Evolutionary conservation across 1,284 basidiomycete genomes (phyloP).

Genomic region (Pseudozyma sp.): DNA sequence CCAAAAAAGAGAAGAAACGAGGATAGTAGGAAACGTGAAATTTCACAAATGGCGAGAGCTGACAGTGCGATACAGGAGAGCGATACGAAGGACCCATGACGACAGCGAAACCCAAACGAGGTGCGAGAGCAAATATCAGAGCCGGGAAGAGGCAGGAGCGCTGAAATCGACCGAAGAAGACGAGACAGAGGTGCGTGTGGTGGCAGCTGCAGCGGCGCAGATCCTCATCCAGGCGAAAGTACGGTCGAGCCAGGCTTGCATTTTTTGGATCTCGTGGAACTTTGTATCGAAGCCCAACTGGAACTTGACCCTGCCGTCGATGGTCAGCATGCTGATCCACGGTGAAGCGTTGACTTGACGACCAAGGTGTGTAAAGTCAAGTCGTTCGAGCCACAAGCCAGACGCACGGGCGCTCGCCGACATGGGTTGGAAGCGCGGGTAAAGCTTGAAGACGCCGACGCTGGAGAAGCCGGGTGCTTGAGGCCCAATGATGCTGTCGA

Average conservation of each 20-base stretch:
- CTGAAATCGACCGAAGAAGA: not conserved
- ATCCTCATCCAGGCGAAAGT: conserved; percentile 22
- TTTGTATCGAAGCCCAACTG: conserved; percentile 40
- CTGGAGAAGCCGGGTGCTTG: conserved; percentile 39
- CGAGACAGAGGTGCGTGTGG: not conserved
- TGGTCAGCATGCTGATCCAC: conserved; percentile 39
- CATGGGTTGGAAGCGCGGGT: conserved; percentile 15
- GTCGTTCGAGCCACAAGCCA: conserved; percentile 26
- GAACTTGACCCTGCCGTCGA: conserved; percentile 36
- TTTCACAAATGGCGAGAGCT: not conserved
- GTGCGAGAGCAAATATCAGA: conserved; percentile 1
- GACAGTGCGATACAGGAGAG: not conserved
- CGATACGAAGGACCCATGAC: not conserved
- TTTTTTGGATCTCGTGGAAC: conserved; percentile 31
- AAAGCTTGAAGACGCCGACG: conserved; percentile 6
- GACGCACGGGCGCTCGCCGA: conserved; percentile 5
- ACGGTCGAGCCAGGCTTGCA: conserved; percentile 20
- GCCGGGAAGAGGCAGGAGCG: conserved; percentile 20
- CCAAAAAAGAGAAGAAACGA: too few relatives aligned
- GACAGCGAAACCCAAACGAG: not conserved
- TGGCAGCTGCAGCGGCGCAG: conserved; percentile 21
- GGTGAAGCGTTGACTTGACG: conserved; percentile 46
- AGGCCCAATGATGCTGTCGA: conserved; percentile 23
- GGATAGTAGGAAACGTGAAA: too few relatives aligned
- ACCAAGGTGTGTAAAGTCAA: conserved; percentile 21